phyloP scores from a whole-genome alignment of 352 stramenopile genomes.

The Albugo candida region DNA sequence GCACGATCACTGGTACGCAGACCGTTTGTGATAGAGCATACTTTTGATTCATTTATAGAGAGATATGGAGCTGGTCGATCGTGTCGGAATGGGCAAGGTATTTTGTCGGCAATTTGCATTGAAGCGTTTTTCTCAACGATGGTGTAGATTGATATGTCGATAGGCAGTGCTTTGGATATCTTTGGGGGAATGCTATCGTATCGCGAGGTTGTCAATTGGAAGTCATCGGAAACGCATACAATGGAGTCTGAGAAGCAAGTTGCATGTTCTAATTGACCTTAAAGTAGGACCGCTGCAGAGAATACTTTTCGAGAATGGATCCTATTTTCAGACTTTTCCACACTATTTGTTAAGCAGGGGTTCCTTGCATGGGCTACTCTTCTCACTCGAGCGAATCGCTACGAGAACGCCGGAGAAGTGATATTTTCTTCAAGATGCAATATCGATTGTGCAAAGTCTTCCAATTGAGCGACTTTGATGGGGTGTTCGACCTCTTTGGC shows the following conservation, averaged over 20 bases:
- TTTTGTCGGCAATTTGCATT: neutral
- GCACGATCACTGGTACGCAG: constrained; percentile 65
- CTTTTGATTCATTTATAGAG: constrained; percentile 19
- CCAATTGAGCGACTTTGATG: too few species aligned
- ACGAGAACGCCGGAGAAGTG: too few species aligned
- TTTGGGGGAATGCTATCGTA: constrained; percentile 91
- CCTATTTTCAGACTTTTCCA: too few species aligned
- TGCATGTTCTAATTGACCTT: too few species aligned
- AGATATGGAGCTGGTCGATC: constrained; percentile 88
- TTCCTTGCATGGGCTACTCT: too few species aligned
- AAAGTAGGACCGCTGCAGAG: too few species aligned
- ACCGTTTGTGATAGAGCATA: neutral
- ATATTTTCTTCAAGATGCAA: too few species aligned
- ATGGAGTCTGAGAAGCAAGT: neutral
- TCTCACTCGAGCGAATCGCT: too few species aligned
- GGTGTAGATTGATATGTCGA: constrained; percentile 87
- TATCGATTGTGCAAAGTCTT: too few species aligned
- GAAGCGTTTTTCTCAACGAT: neutral
- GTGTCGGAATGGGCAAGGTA: constrained; percentile 79
- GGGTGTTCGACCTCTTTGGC: too few species aligned
- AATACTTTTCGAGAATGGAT: too few species aligned
- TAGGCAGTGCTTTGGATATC: constrained; percentile 94
- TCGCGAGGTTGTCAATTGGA: constrained; percentile 85
- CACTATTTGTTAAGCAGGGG: too few species aligned
- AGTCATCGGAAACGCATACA: constrained; percentile 9